Base-by-base conservation (phyloP, 2,329 filamentous ascomycete species). In the Ophiostoma ulmi region DNA sequence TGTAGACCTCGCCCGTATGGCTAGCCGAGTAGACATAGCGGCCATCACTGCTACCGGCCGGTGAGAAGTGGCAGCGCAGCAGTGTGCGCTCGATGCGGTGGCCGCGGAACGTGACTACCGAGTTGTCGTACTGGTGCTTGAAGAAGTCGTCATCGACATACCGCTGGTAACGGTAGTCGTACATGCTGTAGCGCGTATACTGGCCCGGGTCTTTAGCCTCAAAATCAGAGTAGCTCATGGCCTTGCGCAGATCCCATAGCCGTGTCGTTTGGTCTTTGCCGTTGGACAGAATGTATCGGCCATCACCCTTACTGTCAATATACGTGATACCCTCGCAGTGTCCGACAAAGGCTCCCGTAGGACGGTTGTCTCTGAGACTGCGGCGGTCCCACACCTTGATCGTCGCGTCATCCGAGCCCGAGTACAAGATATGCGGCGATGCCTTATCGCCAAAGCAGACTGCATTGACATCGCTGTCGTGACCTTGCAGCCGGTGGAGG, bases 211-310 rank as follows among this genome's bases (percentile, higher is more conserved):
- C 83, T 69, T 88, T 81, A 41, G 83, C 80, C 65, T 84, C 82
- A 72, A 88, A 91, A 69, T 84, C 82, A 44, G 89, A 85, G 0
- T 90, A 90, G 5, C 88, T 88, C 83, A 95, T 91, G 85, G 93
- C 94, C 84, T 92, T 96, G 69, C 94, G 86, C 70, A 97, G 79
- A 78, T 99, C 95, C 95, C 95, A 99, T 0, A 99, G 85, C 80
- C 98, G 98, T 88, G 97, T 97, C 61, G 90, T 94, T 79, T 98
- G 95, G 77, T 99, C 95, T 78, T 98, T 99, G 73, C 89, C 92
- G 76, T 99, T 99, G 74, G 90, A 94, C 36, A 99, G 86, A 10
- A 98, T 91, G 78, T 98, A 98, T 71, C 88, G 83, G 4, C 88
- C 88, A 76, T 91, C 88, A 69, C 87, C 87, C 76, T 91, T 91